Base-by-base conservation (phyloP, 1,284 basidiomycete genomes). In the Cryptococcus amylolentus region DNA sequence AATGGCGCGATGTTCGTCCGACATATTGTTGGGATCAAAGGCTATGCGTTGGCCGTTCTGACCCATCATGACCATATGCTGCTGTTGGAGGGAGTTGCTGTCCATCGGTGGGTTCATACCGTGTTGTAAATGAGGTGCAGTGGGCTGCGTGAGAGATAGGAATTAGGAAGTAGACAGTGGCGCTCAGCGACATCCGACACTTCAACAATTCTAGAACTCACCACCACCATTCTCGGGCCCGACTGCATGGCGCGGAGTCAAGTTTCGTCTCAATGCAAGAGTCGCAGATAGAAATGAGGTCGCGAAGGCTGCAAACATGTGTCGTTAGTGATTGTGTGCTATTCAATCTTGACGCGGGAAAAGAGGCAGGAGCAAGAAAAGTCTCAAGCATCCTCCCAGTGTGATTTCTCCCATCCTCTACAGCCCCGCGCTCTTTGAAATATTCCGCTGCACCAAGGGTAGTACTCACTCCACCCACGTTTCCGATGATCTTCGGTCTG, bases 191-290 rank as follows among this genome's bases (percentile, higher is more conserved):
- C 18, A 20, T 20, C 20, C 41, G 27, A 8, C 10, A 26, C 5
- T 14, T 23, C 31, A 7, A 6, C 16, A 27, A 16, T 23, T 27
- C 26, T n/a, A 26, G 27, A 50, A 35, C 59, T 55, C 48, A 61
- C 59, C 50, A 57, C 57, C 20, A 55, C 59, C 55, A 57, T 57
- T 53, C 59, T 55, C 7, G 59, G 43, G 28, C 54, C 54, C 52
- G 54, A 39, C 48, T 59, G 58, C 58, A 60, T 60, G 39, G 42
- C 52, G 52, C 20, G 31, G 31, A 6, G 31, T 35, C 31, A 35
- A 35, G 3, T 8, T 2, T 6, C 6, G 31, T 35, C 31, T 35
- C 31, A 35, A 35, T 35, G 31, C 31, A 10, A 35, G 31, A 35
- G 7, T 35, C 31, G 7, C 31, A 10, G 2, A 35, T 35, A 40